phyloP scores from a whole-genome alignment of 129 eudicot species.

The Logfia minima region DNA sequence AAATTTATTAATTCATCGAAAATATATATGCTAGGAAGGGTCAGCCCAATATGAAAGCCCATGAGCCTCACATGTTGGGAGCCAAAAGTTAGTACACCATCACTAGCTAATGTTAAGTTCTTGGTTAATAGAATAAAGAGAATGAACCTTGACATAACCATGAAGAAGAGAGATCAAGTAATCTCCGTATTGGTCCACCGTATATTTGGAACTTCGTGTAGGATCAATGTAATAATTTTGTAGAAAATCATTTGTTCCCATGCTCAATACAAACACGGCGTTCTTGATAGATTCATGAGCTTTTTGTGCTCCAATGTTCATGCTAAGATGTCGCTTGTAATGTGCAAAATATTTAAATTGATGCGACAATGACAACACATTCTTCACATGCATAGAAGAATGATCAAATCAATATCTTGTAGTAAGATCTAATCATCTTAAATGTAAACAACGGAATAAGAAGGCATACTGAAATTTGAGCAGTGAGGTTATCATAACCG shows the following conservation, averaged over 20 bases:
- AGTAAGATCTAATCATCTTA: background rate
- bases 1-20: background rate
- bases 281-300: constrained; percentile 36
- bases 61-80: no score
- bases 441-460: background rate
- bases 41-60: no score
- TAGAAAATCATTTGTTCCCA: constrained; percentile 64
- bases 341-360: constrained; percentile 52
- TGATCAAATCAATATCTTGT: background rate
- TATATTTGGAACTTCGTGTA: constrained; percentile 43
- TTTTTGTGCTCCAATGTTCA: constrained; percentile 32
- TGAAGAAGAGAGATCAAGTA: constrained; percentile 46
- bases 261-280: constrained; percentile 44
- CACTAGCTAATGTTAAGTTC: background rate
- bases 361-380: constrained; percentile 41
- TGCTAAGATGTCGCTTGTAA: constrained; percentile 43
- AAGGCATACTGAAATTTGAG: constrained; percentile 43
- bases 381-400: constrained; percentile 28
- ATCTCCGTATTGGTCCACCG: constrained; percentile 46
- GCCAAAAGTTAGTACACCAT: background rate
- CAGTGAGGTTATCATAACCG: constrained; percentile 55
- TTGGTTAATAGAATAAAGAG: background rate
- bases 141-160: constrained; percentile 41
- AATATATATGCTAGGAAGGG: no score
- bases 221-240: constrained; percentile 50